Evolutionary conservation across 2,329 filamentous ascomycete genomes (phyloP), one percentile per base, ranked within the genome.

Genomic region (Fusarium humuli): DNA sequence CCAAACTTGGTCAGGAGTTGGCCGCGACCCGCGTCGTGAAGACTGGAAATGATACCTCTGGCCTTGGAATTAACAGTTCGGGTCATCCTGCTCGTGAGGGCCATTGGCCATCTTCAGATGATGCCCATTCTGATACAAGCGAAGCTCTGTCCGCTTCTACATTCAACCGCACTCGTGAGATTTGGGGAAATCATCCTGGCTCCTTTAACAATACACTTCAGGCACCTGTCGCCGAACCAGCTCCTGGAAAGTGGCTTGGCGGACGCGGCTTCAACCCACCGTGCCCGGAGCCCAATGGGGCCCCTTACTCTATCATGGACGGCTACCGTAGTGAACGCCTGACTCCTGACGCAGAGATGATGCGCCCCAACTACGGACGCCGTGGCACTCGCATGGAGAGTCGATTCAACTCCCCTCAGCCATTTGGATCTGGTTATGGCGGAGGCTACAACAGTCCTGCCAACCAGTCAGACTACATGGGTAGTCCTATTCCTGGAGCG

Each of bases 1-100:
- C 86, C 47, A 90, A 88, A 60, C 89, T 94, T 76, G 91, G 92
- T 61, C 86, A 92, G 57, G 90, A 94, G 80, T 84, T 93, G 65
- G 85, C 88, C 41, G 88, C 92, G 69, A 89, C 85, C 25, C 88
- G 89, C 30, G 85, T 88, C 59, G 83, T 83, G 34, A 89, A 88
- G 73, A 83, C 87, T 56, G 91, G 88, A 3, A 61, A 73, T 5
- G 77, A 81, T 2, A 22, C 60, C 5, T 58, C 72, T 23, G 44
- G 52, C 40, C 65, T 74, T 37, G 70, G 71, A 18, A 65, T 71
- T 30, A 73, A 76, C 16, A 60, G 60, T 49, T 60, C 75, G 30
- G 54, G 69, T 10, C 64, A 71, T 9, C 34, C 57, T 45, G 66
- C 76, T 27, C 80, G 79, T 20, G 86, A 86, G 47, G 83, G 78